Evolutionary conservation across 2,329 filamentous ascomycete species (phyloP), one percentile per base, ranked within the genome.

Genomic region (Colletotrichum caudatum): DNA sequence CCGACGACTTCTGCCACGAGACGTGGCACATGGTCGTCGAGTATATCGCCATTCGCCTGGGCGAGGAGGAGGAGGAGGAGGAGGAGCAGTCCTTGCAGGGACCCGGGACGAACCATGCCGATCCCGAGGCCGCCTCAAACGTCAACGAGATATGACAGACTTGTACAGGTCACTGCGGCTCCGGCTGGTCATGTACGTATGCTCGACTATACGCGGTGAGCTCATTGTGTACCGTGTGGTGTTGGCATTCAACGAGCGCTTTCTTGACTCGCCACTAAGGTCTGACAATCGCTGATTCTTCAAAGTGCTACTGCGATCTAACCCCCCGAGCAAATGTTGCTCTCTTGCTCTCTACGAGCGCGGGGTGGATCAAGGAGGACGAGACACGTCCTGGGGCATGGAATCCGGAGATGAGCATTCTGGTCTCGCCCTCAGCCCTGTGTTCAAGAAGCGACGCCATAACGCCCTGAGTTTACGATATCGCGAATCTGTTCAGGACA

Each of bases 21-120:
- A 39, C 46, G 11, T 62, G 60, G 60, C n/a, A 20, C 0, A 51
- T 62, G 46, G 20, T 50, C n/a, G 14, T n/a, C 6, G 33, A 53
- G n/a, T 62, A 62, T 0, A 12, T 62, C n/a, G 33, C 23, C 20
- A 39, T 51, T 26, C 46, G 60, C 7, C 60, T 62, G 33, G 60
- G 54, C 12, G 16, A 26, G 20, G 9, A 57, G 26, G 20, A 23
- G 18, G 35, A 37, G 33, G 16, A 26, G 20, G 9, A 57, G 26
- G 20, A 23, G 18, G 35, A 37, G 33, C 39, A 23, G 33, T 35
- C n/a, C 4, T 12, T 3, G 5, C 1, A 5, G 33, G 29, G 53
- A 2, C 5, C 12, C 3, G n/a, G n/a, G 11, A n/a, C 20, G 20
- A 26, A 14, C 12, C 3, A 1, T 26, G 2, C 48, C 23, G 48